A percentile compares a stretch with the other conserved stretches of the same genome.
These are phyloP conservation scores for Hanseniaspora meyeri DNA, from an alignment of 805 yeast genomes.

Conservation along the genomic window DNA sequence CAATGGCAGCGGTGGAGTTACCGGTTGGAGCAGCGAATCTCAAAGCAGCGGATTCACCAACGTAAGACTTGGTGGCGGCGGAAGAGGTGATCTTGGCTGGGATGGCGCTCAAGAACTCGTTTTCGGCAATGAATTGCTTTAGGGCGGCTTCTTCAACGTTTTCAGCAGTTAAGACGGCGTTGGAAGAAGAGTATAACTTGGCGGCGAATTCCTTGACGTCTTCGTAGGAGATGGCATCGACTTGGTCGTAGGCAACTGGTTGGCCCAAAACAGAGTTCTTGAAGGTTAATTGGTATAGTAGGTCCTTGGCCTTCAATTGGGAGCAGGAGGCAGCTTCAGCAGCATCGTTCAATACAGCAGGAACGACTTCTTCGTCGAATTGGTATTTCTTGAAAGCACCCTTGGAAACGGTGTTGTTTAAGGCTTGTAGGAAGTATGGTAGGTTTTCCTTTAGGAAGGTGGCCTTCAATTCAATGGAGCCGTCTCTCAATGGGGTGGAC, in stretches of 20 bases:
- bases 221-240: constrained; percentile 43
- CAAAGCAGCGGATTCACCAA: constrained; percentile 54
- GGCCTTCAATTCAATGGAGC: constrained; percentile 60
- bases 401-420: constrained; percentile 60
- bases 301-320: constrained; percentile 52
- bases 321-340: constrained; percentile 33
- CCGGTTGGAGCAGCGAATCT: constrained; percentile 40
- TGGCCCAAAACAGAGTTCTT: constrained; percentile 71
- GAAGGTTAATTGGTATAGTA: constrained; percentile 68
- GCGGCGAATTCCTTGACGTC: constrained; percentile 58
- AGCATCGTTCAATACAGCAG: constrained; percentile 55
- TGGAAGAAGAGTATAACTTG: constrained; percentile 54
- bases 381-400: constrained; percentile 76
- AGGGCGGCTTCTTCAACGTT: constrained; percentile 69
- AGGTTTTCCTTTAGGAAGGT: constrained; percentile 75
- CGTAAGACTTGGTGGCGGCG: constrained; percentile 35
- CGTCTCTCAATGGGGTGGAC: constrained; percentile 66
- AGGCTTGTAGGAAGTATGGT: constrained; percentile 80
- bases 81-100: constrained; percentile 35
- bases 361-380: constrained; percentile 66
- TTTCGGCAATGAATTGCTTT: constrained; percentile 47
- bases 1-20: constrained; percentile 62
- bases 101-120: constrained; percentile 31
- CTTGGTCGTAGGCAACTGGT: constrained; percentile 64
- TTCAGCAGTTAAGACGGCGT: constrained; percentile 57